Conservation (phyloP, 352 stramenopile genomes). For the Globisporangium middletonii region DNA sequence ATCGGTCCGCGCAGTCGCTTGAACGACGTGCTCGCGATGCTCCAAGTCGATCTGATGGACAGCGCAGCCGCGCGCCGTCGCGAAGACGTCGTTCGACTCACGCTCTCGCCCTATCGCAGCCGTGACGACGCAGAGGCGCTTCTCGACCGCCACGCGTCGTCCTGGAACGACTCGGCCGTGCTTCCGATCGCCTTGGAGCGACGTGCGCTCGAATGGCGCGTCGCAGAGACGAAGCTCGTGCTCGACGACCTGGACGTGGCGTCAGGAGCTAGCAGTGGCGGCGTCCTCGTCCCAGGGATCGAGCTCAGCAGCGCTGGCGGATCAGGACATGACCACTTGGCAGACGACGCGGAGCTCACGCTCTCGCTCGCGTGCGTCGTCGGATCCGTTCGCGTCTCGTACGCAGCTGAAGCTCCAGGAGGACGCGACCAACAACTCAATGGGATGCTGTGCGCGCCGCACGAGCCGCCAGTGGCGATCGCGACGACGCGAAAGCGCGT, state of each 20-base stretch:
- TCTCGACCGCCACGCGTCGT: not conserved
- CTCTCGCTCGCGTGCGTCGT: conserved; percentile 8
- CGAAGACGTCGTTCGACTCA: conserved; percentile 2
- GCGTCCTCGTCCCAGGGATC: conserved; percentile 4
- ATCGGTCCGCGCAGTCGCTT: conserved; percentile 12
- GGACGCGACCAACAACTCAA: not conserved
- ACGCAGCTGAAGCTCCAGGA: not conserved
- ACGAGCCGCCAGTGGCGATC: conserved; percentile 1
- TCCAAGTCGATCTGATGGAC: conserved; percentile 10
- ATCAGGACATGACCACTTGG: not conserved
- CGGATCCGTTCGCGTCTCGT: conserved; percentile 1
- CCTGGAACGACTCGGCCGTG: conserved; percentile 4
- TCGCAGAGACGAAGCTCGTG: conserved; percentile 9
- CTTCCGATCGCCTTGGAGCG: conserved; percentile 1
- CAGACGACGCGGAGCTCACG: not conserved
- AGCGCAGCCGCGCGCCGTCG: not conserved
- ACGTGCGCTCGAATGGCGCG: conserved; percentile 1
- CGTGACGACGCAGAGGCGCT: not conserved
- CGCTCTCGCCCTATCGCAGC: conserved; percentile 1
- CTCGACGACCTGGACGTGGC: not conserved
- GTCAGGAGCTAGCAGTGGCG: not conserved
- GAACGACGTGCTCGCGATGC: conserved; percentile 16
- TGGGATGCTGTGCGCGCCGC: conserved; percentile 2
- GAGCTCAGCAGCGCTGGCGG: not conserved
- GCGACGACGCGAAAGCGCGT: conserved; percentile 1